These are phyloP conservation scores for Solanum hybrid DNA, from an alignment of 305 asterid genomes.

Conservation along the genomic window DNA sequence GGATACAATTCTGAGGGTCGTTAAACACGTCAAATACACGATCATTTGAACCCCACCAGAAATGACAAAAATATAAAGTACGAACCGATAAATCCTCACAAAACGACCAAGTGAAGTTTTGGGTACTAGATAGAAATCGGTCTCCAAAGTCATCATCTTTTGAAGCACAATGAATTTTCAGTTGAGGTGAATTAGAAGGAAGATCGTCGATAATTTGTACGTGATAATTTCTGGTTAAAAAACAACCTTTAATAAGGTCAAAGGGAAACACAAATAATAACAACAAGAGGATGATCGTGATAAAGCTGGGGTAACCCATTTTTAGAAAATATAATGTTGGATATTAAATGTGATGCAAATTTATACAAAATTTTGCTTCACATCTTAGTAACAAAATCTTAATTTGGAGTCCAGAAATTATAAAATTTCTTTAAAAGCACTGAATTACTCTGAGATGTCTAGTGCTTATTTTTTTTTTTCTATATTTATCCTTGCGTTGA, in stretches of 20 bases:
- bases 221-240: not conserved
- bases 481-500: not conserved
- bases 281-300: not conserved
- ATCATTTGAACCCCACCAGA: not conserved
- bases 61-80: not conserved
- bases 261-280: not conserved
- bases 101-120: not conserved
- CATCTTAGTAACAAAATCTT: not conserved
- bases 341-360: not conserved
- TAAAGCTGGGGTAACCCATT: not conserved
- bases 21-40: not conserved
- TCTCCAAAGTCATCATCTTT: not conserved
- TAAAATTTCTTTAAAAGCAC: not conserved
- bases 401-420: not conserved
- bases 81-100: not conserved
- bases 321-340: not conserved
- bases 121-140: not conserved
- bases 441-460: not conserved
- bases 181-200: not conserved
- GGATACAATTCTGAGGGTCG: not conserved
- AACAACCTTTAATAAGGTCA: not conserved
- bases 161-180: not conserved
- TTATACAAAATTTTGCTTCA: not conserved
- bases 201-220: not conserved
- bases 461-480: not conserved